Evolutionary conservation across 1,139 yeast species (phyloP), one percentile per base, ranked within the genome.

Genomic region (Yamadazyma triangularis): DNA sequence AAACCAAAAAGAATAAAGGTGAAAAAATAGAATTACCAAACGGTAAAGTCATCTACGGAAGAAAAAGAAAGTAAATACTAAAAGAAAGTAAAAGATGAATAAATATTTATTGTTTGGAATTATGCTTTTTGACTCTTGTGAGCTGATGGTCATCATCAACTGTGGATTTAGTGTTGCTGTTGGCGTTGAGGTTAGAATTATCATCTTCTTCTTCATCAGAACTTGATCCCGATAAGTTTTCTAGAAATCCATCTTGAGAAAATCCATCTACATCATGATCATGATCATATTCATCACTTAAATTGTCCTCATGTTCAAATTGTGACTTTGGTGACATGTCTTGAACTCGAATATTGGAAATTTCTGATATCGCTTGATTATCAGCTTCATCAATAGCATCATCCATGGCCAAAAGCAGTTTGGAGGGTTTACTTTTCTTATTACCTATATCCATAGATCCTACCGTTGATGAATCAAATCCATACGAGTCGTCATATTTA

Each of bases 41-140:
- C 47, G 84, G 84, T 0, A 77, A 76, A 45, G 77, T 74, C 2
- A 64, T 74, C 2, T 73, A 73, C 39, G 64, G 73, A 8, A 64
- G 78, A 46, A 48, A 45, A 37, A 47, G 47, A 34, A 43, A 42
- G 31, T 43, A 33, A 34, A 10, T 4, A 9, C 8, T 12, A 6
- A 22, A n/a, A 15, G 14, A 4, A 22, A 4, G 14, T 8, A 9
- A 10, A 9, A 11, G 12, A 12, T 35, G 36, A 23, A 14, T 24
- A 12, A 12, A 24, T 13, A 24, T n/a, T 24, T 7, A 12, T 5
- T 10, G 6, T 43, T 50, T 58, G 26, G 63, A 60, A 38, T 51
- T 53, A 42, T 64, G 71, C 39, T 56, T 64, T n/a, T 64, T 57
- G 19, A 64, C 70, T 46, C 70, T 53, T 28, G 65, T 55, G 34